phyloP scores from a whole-genome alignment of 805 yeast genomes.

The Monosporozyma yasuniensis region DNA sequence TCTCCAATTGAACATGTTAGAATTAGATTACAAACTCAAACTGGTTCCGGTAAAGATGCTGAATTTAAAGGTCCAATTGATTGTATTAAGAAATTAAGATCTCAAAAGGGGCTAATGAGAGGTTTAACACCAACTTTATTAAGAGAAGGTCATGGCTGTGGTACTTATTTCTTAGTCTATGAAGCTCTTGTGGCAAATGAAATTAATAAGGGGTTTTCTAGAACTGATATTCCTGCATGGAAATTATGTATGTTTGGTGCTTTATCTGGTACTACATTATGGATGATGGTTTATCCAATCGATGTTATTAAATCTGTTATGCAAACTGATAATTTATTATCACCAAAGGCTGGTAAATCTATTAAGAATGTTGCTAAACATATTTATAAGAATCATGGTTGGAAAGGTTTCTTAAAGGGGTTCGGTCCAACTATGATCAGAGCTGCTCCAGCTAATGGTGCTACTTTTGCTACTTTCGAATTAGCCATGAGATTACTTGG shows the following conservation, averaged over 20 bases:
- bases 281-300: conserved; percentile 78
- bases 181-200: conserved; percentile 69
- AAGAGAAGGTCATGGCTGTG: conserved; percentile 84
- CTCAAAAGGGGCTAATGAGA: conserved; percentile 55
- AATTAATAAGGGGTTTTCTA: conserved; percentile 33
- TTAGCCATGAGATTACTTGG: conserved; percentile 67
- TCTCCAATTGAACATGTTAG: conserved; percentile 93
- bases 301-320: conserved; percentile 86
- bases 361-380: conserved; percentile 43
- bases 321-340: conserved; percentile 40
- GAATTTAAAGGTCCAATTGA: conserved; percentile 46
- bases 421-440: conserved; percentile 86
- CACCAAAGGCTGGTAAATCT: conserved; percentile 52
- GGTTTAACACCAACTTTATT: conserved; percentile 76
- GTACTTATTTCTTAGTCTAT: conserved; percentile 79
- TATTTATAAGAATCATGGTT: conserved; percentile 51
- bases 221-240: conserved; percentile 79
- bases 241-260: conserved; percentile 85
- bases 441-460: conserved; percentile 98
- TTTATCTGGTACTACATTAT: conserved; percentile 77
- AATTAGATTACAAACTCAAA: conserved; percentile 75
- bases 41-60: conserved; percentile 32
- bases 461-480: conserved; percentile 92
- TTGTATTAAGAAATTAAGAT: conserved; percentile 41
- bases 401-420: conserved; percentile 78